Conservation (phyloP, 1,139 yeast genomes). For the Sugiyamaella paludigena region DNA sequence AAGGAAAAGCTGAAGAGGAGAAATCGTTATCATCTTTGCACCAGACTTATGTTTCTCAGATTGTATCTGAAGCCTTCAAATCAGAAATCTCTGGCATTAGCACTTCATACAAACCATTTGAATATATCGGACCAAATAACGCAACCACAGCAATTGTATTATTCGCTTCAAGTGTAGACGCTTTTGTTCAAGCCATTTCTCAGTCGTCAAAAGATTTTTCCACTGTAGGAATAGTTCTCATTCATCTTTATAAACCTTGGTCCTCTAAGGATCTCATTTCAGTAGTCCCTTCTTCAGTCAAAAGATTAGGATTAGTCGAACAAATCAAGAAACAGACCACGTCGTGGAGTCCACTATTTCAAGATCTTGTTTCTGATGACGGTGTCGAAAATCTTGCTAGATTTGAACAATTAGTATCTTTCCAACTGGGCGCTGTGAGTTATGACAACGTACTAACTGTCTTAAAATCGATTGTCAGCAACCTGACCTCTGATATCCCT, state of each 20-base stretch:
- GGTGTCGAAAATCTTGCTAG: slow-evolving; percentile 11
- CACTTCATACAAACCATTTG: slow-evolving; percentile 39
- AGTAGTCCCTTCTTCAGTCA: slow-evolving; percentile 55
- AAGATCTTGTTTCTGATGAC: slow-evolving; percentile 66
- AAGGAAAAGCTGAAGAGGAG: background rate
- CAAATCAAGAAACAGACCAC: slow-evolving; percentile 51
- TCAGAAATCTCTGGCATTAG: slow-evolving; percentile 8
- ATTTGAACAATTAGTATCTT: slow-evolving; percentile 46
- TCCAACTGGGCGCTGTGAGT: slow-evolving; percentile 54
- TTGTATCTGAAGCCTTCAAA: slow-evolving; percentile 24
- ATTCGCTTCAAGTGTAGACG: slow-evolving; percentile 56
- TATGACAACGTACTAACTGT: slow-evolving; percentile 47
- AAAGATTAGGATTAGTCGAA: slow-evolving; percentile 61
- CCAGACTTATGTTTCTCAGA: slow-evolving; percentile 29
- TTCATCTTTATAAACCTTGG: slow-evolving; percentile 74
- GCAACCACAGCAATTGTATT: slow-evolving; percentile 56
- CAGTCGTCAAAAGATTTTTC: slow-evolving; percentile 33
- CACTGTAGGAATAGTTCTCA: slow-evolving; percentile 50
- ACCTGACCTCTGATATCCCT: slow-evolving; percentile 55
- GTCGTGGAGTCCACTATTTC: slow-evolving; percentile 63
- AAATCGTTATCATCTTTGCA: background rate
- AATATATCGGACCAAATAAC: slow-evolving; percentile 41
- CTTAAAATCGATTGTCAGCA: slow-evolving; percentile 50
- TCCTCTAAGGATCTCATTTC: slow-evolving; percentile 50
- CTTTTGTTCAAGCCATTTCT: slow-evolving; percentile 44